phyloP scores from a whole-genome alignment of 73 alveolate genomes.

The Effrenium voratum region DNA sequence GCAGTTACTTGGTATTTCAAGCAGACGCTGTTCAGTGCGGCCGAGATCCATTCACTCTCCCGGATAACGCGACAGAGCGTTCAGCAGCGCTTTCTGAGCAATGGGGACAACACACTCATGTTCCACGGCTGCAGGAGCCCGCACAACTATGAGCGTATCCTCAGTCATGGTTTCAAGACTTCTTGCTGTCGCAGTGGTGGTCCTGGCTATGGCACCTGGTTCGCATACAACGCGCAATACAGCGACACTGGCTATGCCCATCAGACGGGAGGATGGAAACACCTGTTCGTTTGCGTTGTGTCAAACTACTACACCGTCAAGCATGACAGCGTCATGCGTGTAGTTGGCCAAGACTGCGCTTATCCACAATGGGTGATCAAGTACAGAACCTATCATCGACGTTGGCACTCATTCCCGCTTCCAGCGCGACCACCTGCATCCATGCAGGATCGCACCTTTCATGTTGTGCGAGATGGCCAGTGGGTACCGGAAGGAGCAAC shows the following conservation, averaged over 20 bases:
- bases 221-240: neutral
- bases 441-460: neutral
- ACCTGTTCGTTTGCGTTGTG: neutral
- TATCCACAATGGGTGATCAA: neutral
- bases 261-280: neutral
- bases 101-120: conserved; percentile 16
- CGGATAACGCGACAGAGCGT: neutral
- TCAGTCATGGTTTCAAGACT: neutral
- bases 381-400: neutral
- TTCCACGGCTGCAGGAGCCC: neutral
- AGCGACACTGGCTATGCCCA: neutral
- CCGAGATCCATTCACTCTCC: neutral
- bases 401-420: neutral
- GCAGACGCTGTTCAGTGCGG: neutral
- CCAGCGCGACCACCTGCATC: neutral
- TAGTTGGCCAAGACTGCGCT: conserved; percentile 12
- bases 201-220: neutral
- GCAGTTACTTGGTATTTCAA: neutral
- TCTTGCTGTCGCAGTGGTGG: neutral
- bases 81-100: neutral
- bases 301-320: neutral
- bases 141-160: neutral
- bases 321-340: neutral
- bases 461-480: neutral
- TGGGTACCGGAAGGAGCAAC: neutral